A percentile compares a stretch with the other conserved stretches of the same genome.
These are phyloP conservation scores for Nepenthes mirabilis DNA, from an alignment of 148 eudicot species.

Conservation along the genomic window DNA sequence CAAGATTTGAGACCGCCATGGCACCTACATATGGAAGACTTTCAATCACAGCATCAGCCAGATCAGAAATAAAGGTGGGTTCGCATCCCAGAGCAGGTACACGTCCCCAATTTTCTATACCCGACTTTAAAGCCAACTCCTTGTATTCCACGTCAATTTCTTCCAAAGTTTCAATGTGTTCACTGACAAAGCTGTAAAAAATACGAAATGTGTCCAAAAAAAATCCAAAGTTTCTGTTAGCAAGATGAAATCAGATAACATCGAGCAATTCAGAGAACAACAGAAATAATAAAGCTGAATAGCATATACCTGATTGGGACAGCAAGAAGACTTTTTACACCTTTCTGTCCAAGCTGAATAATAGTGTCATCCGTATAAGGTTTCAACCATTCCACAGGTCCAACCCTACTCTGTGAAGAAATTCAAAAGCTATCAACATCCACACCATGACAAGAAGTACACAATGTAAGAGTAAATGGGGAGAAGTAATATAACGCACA, in stretches of 20 bases:
- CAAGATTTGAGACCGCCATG: conserved; percentile 94
- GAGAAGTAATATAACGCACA: neutral
- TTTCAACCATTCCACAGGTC: conserved; percentile 98
- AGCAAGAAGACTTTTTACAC: conserved; percentile 88
- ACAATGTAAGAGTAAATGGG: neutral
- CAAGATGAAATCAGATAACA: neutral
- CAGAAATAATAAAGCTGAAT: neutral
- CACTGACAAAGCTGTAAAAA: conserved; percentile 80
- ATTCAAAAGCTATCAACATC: neutral
- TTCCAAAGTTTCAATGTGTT: conserved; percentile 93
- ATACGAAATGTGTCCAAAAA: neutral
- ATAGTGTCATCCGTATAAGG: conserved; percentile 95
- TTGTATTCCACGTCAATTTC: conserved; percentile 97
- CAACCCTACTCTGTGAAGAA: conserved; percentile 77
- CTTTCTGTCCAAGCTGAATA: conserved; percentile 79
- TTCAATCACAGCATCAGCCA: conserved; percentile 99
- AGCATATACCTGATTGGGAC: conserved; percentile 75
- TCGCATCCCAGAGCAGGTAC: conserved; percentile 93
- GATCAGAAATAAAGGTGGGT: conserved; percentile 73
- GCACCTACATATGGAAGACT: conserved; percentile 99
- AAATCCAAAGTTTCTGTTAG: neutral
- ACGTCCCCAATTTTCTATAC: conserved; percentile 90
- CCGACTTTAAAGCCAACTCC: conserved; percentile 83
- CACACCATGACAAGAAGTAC: neutral
- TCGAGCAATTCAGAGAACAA: neutral